Conservation (phyloP, 2,329 filamentous ascomycete genomes). For the Beauveria sp. region DNA sequence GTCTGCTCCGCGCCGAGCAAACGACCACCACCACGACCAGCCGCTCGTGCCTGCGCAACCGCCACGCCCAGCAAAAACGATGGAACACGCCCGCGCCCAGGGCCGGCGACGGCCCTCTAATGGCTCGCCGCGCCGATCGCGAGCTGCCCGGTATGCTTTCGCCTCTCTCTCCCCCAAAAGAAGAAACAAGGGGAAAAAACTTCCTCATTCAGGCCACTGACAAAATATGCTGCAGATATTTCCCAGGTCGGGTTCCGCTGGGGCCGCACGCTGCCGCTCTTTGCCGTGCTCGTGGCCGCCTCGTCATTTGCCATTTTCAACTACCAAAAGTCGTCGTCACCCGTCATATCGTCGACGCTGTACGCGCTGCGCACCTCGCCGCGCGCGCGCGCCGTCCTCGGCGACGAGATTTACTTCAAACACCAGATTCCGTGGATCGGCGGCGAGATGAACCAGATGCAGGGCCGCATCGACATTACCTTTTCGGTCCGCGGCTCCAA, state of each 20-base stretch:
- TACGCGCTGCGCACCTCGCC: constrained; percentile 83
- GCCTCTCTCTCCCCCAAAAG: background rate
- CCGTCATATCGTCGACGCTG: constrained; percentile 77
- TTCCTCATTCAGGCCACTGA: too few species aligned
- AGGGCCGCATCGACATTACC: constrained; percentile 78
- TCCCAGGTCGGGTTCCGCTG: constrained; percentile 47
- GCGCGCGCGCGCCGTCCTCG: constrained; percentile 67
- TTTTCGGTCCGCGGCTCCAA: constrained; percentile 81
- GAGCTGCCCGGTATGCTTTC: constrained; percentile 51
- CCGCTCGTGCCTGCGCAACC: constrained; percentile 10
- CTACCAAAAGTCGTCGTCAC: constrained; percentile 91
- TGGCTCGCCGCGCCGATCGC: constrained; percentile 57
- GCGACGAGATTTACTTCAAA: constrained; percentile 79
- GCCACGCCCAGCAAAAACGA: constrained; percentile 31
- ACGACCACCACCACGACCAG: background rate
- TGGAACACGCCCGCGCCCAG: constrained; percentile 48
- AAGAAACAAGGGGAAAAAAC: too few species aligned
- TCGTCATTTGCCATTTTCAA: constrained; percentile 91
- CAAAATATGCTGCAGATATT: constrained; percentile 25
- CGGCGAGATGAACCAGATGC: constrained; percentile 87
- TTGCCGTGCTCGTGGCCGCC: constrained; percentile 61
- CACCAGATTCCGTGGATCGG: constrained; percentile 75
- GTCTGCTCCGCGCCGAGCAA: background rate
- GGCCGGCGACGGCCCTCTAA: constrained; percentile 53
- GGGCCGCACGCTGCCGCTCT: constrained; percentile 71